Evolutionary conservation across 2,329 filamentous ascomycete genomes (phyloP).

Genomic region (Ophiostoma pallidulum): DNA sequence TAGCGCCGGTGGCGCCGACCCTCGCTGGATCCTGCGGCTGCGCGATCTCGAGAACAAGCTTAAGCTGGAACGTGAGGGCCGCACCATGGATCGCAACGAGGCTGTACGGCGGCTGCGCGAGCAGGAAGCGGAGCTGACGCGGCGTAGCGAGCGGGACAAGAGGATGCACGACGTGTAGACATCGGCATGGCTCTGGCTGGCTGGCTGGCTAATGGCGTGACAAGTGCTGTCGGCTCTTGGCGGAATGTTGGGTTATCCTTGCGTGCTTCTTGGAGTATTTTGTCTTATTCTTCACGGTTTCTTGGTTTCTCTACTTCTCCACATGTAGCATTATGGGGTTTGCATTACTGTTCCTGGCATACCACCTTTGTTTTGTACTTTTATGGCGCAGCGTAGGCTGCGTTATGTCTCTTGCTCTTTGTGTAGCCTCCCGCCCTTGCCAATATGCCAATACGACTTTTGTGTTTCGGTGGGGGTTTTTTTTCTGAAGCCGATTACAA

Average conservation of each 20-base stretch:
- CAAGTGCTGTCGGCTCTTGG: not conserved
- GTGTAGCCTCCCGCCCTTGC: too few relatives aligned
- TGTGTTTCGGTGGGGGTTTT: not conserved
- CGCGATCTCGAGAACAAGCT: slow-evolving; percentile 81
- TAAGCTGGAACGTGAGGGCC: slow-evolving; percentile 79
- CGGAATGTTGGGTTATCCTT: not conserved
- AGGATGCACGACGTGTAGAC: too few relatives aligned
- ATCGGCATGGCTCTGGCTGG: too few relatives aligned
- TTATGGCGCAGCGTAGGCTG: too few relatives aligned
- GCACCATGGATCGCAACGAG: slow-evolving; percentile 74
- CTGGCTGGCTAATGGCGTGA: too few relatives aligned
- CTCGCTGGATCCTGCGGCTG: slow-evolving; percentile 75
- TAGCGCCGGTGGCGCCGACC: slow-evolving; percentile 39
- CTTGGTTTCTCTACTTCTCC: too few relatives aligned
- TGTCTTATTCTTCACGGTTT: slow-evolving; percentile 53
- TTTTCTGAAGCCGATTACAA: too few relatives aligned
- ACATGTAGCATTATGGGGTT: too few relatives aligned
- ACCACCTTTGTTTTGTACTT: too few relatives aligned
- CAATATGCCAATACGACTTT: too few relatives aligned
- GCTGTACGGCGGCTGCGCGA: slow-evolving; percentile 73
- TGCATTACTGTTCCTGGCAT: not conserved
- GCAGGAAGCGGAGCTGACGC: slow-evolving; percentile 20
- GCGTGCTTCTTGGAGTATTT: slow-evolving; percentile 22
- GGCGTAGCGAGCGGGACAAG: slow-evolving; percentile 14
- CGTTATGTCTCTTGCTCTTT: too few relatives aligned